A percentile compares a stretch with the other conserved stretches of the same genome.
Conservation (phyloP, 73 alveolate species). For the Paramecium biaurelia region DNA sequence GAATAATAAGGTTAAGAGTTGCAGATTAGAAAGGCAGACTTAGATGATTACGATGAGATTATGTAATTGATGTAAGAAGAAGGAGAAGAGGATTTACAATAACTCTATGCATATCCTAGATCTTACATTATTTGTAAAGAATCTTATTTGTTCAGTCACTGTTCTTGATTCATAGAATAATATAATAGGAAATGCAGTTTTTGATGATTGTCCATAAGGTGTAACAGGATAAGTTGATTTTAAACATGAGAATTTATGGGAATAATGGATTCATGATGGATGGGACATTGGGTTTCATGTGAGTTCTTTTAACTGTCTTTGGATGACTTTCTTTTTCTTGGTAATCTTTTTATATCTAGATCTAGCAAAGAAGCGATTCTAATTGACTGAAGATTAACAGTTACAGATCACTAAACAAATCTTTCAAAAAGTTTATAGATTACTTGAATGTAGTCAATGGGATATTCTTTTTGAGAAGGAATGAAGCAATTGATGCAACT, state of each 20-base stretch:
- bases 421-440: slow-evolving; percentile 82
- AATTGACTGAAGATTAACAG: slow-evolving; percentile 64
- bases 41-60: slow-evolving; percentile 40
- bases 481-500: slow-evolving; percentile 57
- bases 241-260: slow-evolving; percentile 87
- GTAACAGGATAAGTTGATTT: slow-evolving; percentile 76
- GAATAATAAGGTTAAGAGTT: slow-evolving; percentile 12
- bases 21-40: background rate
- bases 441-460: slow-evolving; percentile 81
- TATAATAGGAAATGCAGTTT: slow-evolving; percentile 86
- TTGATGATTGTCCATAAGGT: slow-evolving; percentile 87
- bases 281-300: slow-evolving; percentile 48
- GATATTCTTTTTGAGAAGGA: slow-evolving; percentile 76
- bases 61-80: background rate
- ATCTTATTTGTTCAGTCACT: slow-evolving; percentile 79
- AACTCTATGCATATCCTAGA: slow-evolving; percentile 74
- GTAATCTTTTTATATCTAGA: background rate
- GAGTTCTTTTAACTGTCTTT: slow-evolving; percentile 75
- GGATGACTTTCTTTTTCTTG: slow-evolving; percentile 78
- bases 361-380: slow-evolving; percentile 12
- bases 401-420: slow-evolving; percentile 70
- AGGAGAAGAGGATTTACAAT: slow-evolving; percentile 48
- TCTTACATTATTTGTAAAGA: slow-evolving; percentile 82
- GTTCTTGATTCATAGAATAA: slow-evolving; percentile 77
- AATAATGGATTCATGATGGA: slow-evolving; percentile 73